Evolutionary conservation across 768 basidiomycete genomes (phyloP).

Genomic region (Leccinum imitatum): DNA sequence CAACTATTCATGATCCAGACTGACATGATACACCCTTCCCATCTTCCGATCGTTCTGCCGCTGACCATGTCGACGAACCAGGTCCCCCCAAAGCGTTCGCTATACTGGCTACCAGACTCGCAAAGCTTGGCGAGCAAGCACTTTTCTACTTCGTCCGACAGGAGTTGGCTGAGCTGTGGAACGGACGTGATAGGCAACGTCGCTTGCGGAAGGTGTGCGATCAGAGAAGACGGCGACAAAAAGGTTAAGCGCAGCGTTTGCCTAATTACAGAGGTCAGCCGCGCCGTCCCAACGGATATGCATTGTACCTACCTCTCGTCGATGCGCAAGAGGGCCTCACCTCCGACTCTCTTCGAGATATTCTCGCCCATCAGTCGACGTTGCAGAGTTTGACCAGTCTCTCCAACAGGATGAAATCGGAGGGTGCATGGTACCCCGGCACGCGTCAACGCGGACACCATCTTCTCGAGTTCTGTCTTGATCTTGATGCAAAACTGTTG

Average conservation of each 20-base stretch:
- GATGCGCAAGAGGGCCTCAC: slow-evolving; percentile 72
- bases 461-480: slow-evolving; percentile 53
- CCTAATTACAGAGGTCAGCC: slow-evolving; percentile 36
- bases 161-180: slow-evolving; percentile 70
- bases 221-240: slow-evolving; percentile 69
- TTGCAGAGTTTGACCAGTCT: slow-evolving; percentile 61
- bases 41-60: slow-evolving; percentile 64
- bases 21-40: slow-evolving; percentile 78
- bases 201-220: slow-evolving; percentile 79
- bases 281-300: background rate
- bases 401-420: slow-evolving; percentile 63
- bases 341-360: slow-evolving; percentile 49
- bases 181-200: slow-evolving; percentile 73
- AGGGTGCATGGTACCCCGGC: slow-evolving; percentile 59
- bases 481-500: slow-evolving; percentile 68
- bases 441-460: slow-evolving; percentile 45
- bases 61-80: slow-evolving; percentile 80
- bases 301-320: slow-evolving; percentile 53
- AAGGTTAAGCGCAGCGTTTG: slow-evolving; percentile 77
- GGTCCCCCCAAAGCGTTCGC: slow-evolving; percentile 50
- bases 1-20: slow-evolving; percentile 29
- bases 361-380: slow-evolving; percentile 42
- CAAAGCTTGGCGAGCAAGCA: slow-evolving; percentile 70
- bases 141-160: slow-evolving; percentile 75
- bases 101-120: slow-evolving; percentile 58